Evolutionary conservation across 164 flowering plant genomes (phyloP), one percentile per base, ranked within the genome.

Genomic region (Liriodendron chinense): DNA sequence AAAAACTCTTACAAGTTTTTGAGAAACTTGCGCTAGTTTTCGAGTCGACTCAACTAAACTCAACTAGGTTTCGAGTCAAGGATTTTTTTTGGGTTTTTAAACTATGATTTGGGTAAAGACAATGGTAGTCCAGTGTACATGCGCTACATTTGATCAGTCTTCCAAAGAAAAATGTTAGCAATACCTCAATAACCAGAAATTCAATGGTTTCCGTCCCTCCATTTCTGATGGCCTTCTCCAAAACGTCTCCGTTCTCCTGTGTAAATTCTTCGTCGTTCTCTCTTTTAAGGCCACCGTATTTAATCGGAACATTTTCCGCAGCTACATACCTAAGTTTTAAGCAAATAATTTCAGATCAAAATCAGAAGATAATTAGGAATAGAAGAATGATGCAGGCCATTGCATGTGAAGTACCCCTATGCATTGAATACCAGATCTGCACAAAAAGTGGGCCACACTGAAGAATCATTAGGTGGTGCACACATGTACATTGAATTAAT

Each of bases 261-360:
- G 86, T 71, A 76, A 94, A 94, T 23, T 91, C 96, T 0, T 59
- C 26, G 24, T 91, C 96, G 10, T 85, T 75, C 62, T 87, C 89
- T 76, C 93, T 81, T 53, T 82, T 79, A 48, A 93, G 82, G 22
- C 98, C 98, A 43, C 98, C 98, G 65, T 93, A 93, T 79, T 89
- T 84, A 50, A 83, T 79, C 9, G 92, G 94, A 53, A 94, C 80
- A 77, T 85, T 79, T 71, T 93, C 92, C 5, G 89, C 86, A 2
- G 82, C 76, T 59, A 91, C 83, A 53, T 70, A 89, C 88, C 97
- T 94, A 13, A 2, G n/a, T 67, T 67, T 66, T 67, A 13, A 67
- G 69, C 13, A 53, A 10, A 53, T 53, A 53, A 7, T 34, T 10
- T 16, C 59, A 53, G 59, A n/a, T n/a, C n/a, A 9, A 10, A 53